Evolutionary conservation across 441 rosid species (phyloP), one percentile per base, ranked within the genome.

Genomic region (Rhodomyrtus psidioides): DNA sequence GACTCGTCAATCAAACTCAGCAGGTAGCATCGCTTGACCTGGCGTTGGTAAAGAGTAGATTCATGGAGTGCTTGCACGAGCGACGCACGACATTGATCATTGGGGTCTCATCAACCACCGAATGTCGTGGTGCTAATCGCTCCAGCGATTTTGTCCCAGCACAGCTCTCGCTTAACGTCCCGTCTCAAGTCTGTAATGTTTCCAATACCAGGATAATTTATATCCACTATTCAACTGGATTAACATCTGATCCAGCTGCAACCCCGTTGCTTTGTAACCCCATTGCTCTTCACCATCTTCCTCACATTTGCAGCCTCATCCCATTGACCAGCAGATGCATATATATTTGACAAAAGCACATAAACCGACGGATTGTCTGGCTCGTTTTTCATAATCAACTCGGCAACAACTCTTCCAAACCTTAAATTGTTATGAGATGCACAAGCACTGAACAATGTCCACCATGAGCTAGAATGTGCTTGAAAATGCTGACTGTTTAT

Each of bases 361-460:
- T 90, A 91, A 70, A 91, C 91, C 5, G 91, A 91, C 2, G 94
- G 88, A 84, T 90, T 90, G 85, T 90, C 87, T 88, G 83, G 86
- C 87, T 94, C 92, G 65, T 79, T 87, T 83, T 91, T 91, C 82
- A 93, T 91, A 55, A 94, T 87, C 83, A 93, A 85, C 82, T 26
- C 85, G 4, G 94, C 94, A 55, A 94, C 89, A 75, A 85, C 88
- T 88, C 91, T 94, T 85, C 94, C 94, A 0, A 94, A 87, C 88
- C 89, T 91, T 84, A 92, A 84, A 88, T 94, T 91, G 53, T 91
- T 92, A 88, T 93, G 92, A 87, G 94, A 90, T 44, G 94, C 93
- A 89, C 94, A 94, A 81, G 95, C 94, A 90, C 94, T 91, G 62
- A 93, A 91, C 89, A 94, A 89, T 49, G 89, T 90, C 94, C 94